phyloP scores from a whole-genome alignment of 257 asterid genomes.

The Voacanga thouarsii region DNA sequence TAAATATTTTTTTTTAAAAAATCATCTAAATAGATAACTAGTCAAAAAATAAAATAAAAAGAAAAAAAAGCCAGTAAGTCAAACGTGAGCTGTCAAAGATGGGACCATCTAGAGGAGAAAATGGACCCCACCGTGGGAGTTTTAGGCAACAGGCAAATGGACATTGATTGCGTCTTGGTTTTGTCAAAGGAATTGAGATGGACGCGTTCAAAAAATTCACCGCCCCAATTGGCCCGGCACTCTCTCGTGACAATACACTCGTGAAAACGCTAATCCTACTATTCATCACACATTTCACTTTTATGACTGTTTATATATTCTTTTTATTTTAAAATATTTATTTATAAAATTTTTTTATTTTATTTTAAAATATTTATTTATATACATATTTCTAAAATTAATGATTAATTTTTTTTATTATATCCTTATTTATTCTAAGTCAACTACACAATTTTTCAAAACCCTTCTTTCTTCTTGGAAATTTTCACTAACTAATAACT shows the following conservation, averaged over 20 bases:
- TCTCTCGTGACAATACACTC: conserved; percentile 12
- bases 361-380: too few relatives aligned
- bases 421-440: too few relatives aligned
- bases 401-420: too few relatives aligned
- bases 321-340: background rate
- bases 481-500: too few relatives aligned
- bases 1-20: too few relatives aligned
- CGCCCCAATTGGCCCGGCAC: conserved; percentile 35
- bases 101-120: conserved; percentile 10
- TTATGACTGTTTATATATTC: background rate
- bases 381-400: too few relatives aligned
- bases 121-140: conserved; percentile 22
- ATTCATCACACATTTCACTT: background rate
- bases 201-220: conserved; percentile 37
- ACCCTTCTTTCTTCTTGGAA: too few relatives aligned
- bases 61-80: background rate
- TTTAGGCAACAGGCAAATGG: conserved; percentile 25
- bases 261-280: background rate
- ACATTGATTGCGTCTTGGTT: conserved; percentile 32
- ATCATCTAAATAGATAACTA: background rate
- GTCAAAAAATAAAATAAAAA: too few relatives aligned
- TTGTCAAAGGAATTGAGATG: conserved; percentile 32
- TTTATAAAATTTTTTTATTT: too few relatives aligned
- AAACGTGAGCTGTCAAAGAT: conserved; percentile 11
- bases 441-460: too few relatives aligned